Percentiles rank a stretch among this genome's conserved stretches.
Evolutionary conservation across 345 rosid genomes (phyloP).

Genomic region (Hirschfeldia incana): DNA sequence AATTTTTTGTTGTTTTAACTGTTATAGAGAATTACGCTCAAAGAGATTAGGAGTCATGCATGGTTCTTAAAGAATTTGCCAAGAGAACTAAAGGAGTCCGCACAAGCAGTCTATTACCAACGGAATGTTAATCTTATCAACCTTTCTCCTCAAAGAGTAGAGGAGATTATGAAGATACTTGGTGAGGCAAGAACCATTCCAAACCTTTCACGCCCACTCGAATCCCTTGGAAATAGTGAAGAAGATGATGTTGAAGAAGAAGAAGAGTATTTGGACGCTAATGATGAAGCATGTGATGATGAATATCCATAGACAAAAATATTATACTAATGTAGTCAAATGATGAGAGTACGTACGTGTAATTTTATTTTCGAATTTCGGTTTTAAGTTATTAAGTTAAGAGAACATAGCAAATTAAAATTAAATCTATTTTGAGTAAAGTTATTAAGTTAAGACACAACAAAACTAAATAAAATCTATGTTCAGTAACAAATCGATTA

Average conservation of each 20-base stretch:
- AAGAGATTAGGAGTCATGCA: slow-evolving; percentile 63
- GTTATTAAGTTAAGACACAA: background rate
- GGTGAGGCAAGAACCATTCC: slow-evolving; percentile 66
- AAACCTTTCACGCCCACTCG: background rate
- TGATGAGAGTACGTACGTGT: slow-evolving; percentile 46
- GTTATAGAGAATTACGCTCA: slow-evolving; percentile 58
- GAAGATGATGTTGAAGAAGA: slow-evolving; percentile 46
- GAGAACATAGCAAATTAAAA: background rate
- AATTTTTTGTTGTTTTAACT: background rate
- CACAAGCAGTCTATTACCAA: slow-evolving; percentile 38
- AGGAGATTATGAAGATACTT: slow-evolving; percentile 58
- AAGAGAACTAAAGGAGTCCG: slow-evolving; percentile 54
- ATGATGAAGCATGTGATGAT: slow-evolving; percentile 42
- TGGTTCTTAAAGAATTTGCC: slow-evolving; percentile 75
- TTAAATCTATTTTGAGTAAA: background rate
- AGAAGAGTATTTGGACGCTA: slow-evolving; percentile 59
- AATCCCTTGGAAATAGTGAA: slow-evolving; percentile 25
- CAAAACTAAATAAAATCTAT: background rate
- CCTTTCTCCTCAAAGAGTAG: slow-evolving; percentile 58
- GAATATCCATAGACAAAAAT: slow-evolving; percentile 2
- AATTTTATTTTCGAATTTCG: slow-evolving; percentile 59
- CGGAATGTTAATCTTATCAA: slow-evolving; percentile 26
- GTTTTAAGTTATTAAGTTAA: background rate
- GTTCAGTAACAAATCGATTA: background rate
- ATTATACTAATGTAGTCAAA: background rate